These are phyloP conservation scores for Sphaerostilbella broomeana DNA, from an alignment of 2,329 filamentous ascomycete species.

Conservation along the genomic window DNA sequence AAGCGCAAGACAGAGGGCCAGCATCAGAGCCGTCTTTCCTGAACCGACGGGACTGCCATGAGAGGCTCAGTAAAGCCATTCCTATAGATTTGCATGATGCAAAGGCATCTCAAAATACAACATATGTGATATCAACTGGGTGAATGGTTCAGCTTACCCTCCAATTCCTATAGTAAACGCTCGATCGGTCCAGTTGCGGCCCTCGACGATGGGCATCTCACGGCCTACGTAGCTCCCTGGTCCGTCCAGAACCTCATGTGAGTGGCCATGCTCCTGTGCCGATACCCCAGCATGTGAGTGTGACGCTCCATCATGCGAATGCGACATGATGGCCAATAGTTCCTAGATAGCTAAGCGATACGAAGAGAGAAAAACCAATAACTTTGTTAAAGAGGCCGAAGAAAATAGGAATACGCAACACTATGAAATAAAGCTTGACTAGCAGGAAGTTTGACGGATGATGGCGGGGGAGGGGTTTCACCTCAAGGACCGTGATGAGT, in stretches of 20 bases:
- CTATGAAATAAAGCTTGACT: constrained; percentile 1
- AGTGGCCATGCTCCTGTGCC: constrained; percentile 77
- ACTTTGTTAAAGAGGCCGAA: background rate
- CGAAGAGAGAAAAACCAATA: background rate
- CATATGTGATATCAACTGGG: background rate
- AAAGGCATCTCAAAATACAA: background rate
- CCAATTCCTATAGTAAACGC: constrained; percentile 98
- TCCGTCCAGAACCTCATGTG: constrained; percentile 89
- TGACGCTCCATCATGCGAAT: constrained; percentile 48
- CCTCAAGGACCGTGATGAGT: no score
- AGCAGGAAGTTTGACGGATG: background rate
- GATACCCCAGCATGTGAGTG: constrained; percentile 55
- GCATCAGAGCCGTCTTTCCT: constrained; percentile 95
- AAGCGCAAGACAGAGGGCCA: constrained; percentile 80
- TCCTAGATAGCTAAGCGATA: background rate
- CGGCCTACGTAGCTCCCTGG: constrained; percentile 84
- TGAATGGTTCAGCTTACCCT: constrained; percentile 62
- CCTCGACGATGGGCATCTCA: constrained; percentile 90
- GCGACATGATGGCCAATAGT: constrained; percentile 5
- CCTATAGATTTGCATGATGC: background rate
- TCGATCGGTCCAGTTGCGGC: constrained; percentile 77
- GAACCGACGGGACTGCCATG: constrained; percentile 76
- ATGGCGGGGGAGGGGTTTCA: constrained; percentile 20
- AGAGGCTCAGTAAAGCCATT: background rate
- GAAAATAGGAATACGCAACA: background rate